Evolutionary conservation across 2,329 filamentous ascomycete species (phyloP).

Genomic region (Pseudogymnoascus sp.): DNA sequence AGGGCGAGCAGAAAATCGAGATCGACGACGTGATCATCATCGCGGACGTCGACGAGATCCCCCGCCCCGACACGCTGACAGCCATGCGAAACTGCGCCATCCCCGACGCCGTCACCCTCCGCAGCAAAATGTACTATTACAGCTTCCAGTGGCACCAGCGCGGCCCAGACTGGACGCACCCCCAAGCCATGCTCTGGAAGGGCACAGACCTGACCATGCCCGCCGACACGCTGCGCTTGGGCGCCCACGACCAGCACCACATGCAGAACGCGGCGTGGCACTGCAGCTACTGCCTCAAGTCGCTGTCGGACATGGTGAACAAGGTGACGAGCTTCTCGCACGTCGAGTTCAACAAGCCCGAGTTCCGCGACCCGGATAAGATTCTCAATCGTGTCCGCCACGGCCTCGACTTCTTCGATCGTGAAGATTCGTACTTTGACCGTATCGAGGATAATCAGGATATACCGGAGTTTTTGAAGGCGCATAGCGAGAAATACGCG

Average conservation of each 20-base stretch:
- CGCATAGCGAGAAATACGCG: slow-evolving; percentile 16
- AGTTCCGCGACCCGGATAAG: slow-evolving; percentile 33
- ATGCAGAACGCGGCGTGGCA: slow-evolving; percentile 38
- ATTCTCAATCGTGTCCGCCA: slow-evolving; percentile 36
- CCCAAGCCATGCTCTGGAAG: slow-evolving; percentile 38
- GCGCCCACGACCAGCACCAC: slow-evolving; percentile 21
- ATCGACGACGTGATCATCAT: slow-evolving; percentile 38
- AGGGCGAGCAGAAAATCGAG: slow-evolving; percentile 26
- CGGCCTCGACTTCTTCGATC: slow-evolving; percentile 37
- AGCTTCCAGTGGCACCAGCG: slow-evolving; percentile 32
- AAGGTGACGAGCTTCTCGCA: slow-evolving; percentile 40
- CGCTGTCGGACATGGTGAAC: slow-evolving; percentile 33
- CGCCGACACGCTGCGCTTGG: slow-evolving; percentile 34
- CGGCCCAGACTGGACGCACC: slow-evolving; percentile 35
- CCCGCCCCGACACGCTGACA: slow-evolving; percentile 30
- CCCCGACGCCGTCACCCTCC: slow-evolving; percentile 28
- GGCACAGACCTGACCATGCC: slow-evolving; percentile 32
- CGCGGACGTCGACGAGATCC: slow-evolving; percentile 41
- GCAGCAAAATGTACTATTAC: slow-evolving; percentile 33
- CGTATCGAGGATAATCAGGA: slow-evolving; percentile 35
- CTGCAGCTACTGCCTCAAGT: slow-evolving; percentile 39
- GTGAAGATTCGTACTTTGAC: slow-evolving; percentile 29
- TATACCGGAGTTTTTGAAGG: slow-evolving; percentile 35
- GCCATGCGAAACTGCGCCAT: slow-evolving; percentile 32
- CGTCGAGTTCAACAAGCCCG: slow-evolving; percentile 31